Base-by-base conservation (phyloP, 495 filamentous ascomycete genomes). In the Annulohypoxylon stygium region DNA sequence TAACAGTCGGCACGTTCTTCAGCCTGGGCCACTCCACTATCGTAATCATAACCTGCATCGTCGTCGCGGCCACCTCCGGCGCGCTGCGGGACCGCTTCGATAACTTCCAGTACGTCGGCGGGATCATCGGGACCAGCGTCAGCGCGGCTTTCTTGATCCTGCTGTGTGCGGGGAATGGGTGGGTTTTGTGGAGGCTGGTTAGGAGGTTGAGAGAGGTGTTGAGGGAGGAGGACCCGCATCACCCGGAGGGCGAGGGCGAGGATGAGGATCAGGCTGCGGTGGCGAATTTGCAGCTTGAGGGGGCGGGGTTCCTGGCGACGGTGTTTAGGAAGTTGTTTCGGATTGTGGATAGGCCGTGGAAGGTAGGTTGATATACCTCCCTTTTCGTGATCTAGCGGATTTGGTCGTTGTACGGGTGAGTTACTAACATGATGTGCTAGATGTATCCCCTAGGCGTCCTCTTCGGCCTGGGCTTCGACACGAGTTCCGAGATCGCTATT, bases 1-100 rank as follows among this genome's bases (percentile, higher is more conserved):
- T 95, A n/a, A 92, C 95, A 0, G 94, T 98, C 5, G 95, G 95
- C 45, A 97, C 91, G n/a, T 98, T 93, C 73, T 98, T 98, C 84
- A 94, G 91, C 10, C 88, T 98, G 0, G 95, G 95, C 0, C 96
- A 98, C 80, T 96, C 92, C 10, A 97, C 95, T 79, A 93, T 98
- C 74, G 96, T 98, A 33, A 86, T 97, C 50, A 87, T 97, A 67
- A 98, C 95, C 0, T 97, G 93, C 20, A 87, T 98, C 51, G 91
- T 94, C 5, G 95, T 99, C 1, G 95, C 95, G 3, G 95, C 93
- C 0, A 97, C 95, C 0, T 90, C 92, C 5, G 92, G 93, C 11
- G 93, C 93, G 0, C 86, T 99, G 18, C 90, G 92, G 14, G 86
- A 89, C 3, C 86, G 88, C 20, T 98, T 99, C 70, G 93, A 90